Percentiles rank a stretch among this genome's conserved stretches.
Evolutionary conservation across 345 rosid genomes (phyloP).

Genomic region (Moricandia moricandioides): DNA sequence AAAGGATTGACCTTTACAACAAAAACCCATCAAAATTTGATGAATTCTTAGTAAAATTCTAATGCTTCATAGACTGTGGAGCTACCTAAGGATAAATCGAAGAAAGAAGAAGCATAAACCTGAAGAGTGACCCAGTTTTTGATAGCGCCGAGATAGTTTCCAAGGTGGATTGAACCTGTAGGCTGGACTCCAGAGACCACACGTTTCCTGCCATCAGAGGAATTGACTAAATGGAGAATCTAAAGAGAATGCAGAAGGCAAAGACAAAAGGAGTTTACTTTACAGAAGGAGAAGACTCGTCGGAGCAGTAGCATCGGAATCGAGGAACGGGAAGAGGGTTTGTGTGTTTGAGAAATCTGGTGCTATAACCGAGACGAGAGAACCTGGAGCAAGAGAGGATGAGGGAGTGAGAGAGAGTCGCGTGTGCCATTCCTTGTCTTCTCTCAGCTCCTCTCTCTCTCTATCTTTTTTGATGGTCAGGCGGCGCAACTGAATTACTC

Average conservation of each 20-base stretch:
- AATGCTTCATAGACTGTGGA: background rate
- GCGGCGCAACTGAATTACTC: no score
- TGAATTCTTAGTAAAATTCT: background rate
- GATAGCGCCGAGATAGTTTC: slow-evolving; percentile 90
- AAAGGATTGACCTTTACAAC: background rate
- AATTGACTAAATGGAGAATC: background rate
- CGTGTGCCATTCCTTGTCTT: slow-evolving; percentile 18
- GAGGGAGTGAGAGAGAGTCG: slow-evolving; percentile 21
- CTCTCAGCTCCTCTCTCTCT: background rate
- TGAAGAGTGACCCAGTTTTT: slow-evolving; percentile 84
- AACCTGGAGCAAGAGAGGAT: slow-evolving; percentile 3
- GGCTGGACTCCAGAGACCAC: slow-evolving; percentile 96
- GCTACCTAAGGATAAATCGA: background rate
- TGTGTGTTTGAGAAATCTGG: slow-evolving; percentile 16
- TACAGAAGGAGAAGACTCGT: slow-evolving; percentile 7
- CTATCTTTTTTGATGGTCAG: no score
- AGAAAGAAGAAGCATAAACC: slow-evolving; percentile 37
- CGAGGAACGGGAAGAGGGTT: background rate
- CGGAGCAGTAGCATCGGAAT: slow-evolving; percentile 31
- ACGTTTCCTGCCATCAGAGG: slow-evolving; percentile 55
- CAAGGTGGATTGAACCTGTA: slow-evolving; percentile 82
- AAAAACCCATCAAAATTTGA: background rate
- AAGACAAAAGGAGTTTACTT: background rate
- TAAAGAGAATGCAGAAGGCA: background rate
- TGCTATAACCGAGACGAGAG: slow-evolving; percentile 24